Conservation (phyloP, 2,329 filamentous ascomycete species). For the Trichoderma pleuroti region DNA sequence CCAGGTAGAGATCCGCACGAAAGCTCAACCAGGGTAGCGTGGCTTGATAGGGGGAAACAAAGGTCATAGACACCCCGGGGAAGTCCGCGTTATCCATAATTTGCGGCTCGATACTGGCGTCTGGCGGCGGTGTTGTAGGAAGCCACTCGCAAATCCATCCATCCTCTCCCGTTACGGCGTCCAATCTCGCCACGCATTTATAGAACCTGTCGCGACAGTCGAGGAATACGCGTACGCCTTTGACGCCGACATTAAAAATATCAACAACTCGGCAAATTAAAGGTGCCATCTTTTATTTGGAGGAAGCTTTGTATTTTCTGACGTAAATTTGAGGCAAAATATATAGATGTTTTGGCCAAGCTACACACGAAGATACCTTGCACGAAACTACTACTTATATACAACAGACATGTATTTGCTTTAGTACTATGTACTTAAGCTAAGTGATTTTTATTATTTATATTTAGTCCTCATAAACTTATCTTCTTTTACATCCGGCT, state of each 20-base stretch:
- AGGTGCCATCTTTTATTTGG: slow-evolving; percentile 3
- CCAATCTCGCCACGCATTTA: slow-evolving; percentile 1
- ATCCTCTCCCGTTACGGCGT: background rate
- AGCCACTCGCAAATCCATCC: background rate
- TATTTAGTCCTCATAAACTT: background rate
- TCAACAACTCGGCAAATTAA: slow-evolving; percentile 15
- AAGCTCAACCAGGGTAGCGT: slow-evolving; percentile 10
- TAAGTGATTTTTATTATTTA: background rate
- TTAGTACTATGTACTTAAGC: background rate
- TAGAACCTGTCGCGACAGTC: background rate
- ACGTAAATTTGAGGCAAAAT: background rate
- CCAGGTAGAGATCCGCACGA: slow-evolving; percentile 14
- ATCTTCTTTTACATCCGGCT: background rate
- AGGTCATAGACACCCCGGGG: slow-evolving; percentile 8
- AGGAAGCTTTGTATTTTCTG: background rate
- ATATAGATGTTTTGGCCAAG: too few relatives aligned
- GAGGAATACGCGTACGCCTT: slow-evolving; percentile 7
- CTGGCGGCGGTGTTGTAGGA: background rate
- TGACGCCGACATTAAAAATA: background rate
- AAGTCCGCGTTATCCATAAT: slow-evolving; percentile 6
- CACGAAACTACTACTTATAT: background rate
- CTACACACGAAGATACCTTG: too few relatives aligned
- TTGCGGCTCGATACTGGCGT: background rate
- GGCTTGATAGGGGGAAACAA: background rate
- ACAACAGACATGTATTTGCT: background rate